Evolutionary conservation across 2,329 filamentous ascomycete genomes (phyloP), one percentile per base, ranked within the genome.

Genomic region (Aspergillus ochraceoroseus): DNA sequence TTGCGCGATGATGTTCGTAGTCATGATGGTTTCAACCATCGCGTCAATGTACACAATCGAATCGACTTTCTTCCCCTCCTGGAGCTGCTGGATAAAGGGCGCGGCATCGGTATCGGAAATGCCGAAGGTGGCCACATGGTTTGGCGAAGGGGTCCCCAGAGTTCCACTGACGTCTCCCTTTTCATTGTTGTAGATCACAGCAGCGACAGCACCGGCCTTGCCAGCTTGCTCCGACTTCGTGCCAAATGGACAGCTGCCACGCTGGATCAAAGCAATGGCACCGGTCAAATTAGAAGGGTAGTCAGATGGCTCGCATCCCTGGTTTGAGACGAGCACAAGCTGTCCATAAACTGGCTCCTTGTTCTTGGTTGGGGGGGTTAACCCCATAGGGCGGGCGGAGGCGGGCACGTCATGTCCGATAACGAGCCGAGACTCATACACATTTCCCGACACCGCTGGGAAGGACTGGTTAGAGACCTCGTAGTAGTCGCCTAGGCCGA

Each of bases 121-220:
- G 1, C 81, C 81, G 48, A 87, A 81, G 0, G 81, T 85, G 1
- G 84, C 71, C 25, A 68, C 63, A 0, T 67, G 76, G 36, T 80
- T 54, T 3, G 73, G 67, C 15, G 47, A 48, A 0, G 82, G 80
- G 0, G 68, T 70, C 5, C 81, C 83, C 3, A 90, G 70, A 1
- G 84, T 89, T 22, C 84, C 85, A 34, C 75, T 72, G 0, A 87
- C 64, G 3, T 65, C 62, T 2, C 77, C 83, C 2, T 74, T 63
- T 2, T 80, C 78, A 51, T 80, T 82, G 69, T 89, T 87, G 67
- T 85, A 89, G 32, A 90, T 72, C 7, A 90, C 67, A 1, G 82
- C 84, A 3, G 80, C 85, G 3, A 78, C 60, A 5, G 86, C 86
- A n/a, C 85, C 85, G 1, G 82, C 82, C 40, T 70, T 72, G 19